Conservation (phyloP, 148 eudicot genomes). For the Rhododendron williamsianum region DNA sequence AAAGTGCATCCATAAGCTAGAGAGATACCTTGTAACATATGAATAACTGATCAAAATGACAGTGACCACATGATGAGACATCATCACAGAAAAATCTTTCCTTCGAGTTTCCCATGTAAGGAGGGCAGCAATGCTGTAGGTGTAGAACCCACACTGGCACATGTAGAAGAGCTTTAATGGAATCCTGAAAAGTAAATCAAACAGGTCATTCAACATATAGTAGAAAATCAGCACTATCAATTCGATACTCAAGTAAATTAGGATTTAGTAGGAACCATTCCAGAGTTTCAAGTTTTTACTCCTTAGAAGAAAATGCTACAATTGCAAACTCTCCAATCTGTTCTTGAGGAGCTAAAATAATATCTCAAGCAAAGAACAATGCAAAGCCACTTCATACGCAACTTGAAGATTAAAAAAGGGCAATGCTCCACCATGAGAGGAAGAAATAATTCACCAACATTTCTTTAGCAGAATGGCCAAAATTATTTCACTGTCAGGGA, state of each 20-base stretch:
- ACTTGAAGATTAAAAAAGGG: neutral
- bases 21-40: conserved; percentile 63
- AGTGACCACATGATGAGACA: conserved; percentile 95
- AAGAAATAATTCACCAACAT: neutral
- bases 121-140: conserved; percentile 86
- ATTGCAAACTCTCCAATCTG: neutral
- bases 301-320: neutral
- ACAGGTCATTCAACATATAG: conserved; percentile 9
- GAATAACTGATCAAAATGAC: conserved; percentile 74
- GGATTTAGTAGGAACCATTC: neutral
- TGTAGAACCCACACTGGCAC: conserved; percentile 95
- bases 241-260: neutral
- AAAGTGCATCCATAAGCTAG: neutral
- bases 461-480: neutral
- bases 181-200: conserved; percentile 50
- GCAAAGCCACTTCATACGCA: neutral
- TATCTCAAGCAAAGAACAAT: neutral
- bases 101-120: conserved; percentile 94
- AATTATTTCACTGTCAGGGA: neutral
- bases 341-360: neutral
- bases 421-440: neutral
- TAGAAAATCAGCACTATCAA: neutral
- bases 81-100: conserved; percentile 93
- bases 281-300: neutral
- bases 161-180: conserved; percentile 72